Evolutionary conservation across 2,329 filamentous ascomycete genomes (phyloP).

Genomic region (Stemphylium vesicarium): DNA sequence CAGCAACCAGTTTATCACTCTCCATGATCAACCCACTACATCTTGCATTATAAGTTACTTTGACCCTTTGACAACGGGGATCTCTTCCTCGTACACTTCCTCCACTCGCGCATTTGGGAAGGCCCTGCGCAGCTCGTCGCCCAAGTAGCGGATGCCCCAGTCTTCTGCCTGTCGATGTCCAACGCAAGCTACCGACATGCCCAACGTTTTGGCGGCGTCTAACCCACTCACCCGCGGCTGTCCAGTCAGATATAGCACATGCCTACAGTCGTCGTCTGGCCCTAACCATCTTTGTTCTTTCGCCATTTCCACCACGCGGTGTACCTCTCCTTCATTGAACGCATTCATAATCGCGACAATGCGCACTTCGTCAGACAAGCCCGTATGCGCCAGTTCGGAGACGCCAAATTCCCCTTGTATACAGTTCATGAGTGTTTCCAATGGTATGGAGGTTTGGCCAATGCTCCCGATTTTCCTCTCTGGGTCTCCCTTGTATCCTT

Average conservation of each 20-base stretch:
- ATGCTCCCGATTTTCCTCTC: constrained; percentile 49
- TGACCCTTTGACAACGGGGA: constrained; percentile 7
- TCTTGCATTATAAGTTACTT: constrained; percentile 1
- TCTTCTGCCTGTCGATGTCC: constrained; percentile 49
- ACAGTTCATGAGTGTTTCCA: constrained; percentile 19
- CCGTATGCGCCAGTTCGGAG: constrained; percentile 33
- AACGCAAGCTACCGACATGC: constrained; percentile 48
- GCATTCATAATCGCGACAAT: constrained; percentile 51
- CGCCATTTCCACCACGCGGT: constrained; percentile 41
- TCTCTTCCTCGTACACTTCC: constrained; percentile 48
- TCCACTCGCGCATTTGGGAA: constrained; percentile 42
- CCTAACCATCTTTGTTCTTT: constrained; percentile 32
- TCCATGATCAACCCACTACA: background rate
- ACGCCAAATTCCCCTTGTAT: constrained; percentile 38
- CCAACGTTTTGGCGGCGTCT: constrained; percentile 37
- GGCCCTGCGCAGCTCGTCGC: constrained; percentile 29
- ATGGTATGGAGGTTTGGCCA: constrained; percentile 22
- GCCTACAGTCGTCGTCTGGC: constrained; percentile 26
- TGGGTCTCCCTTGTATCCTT: constrained; percentile 50
- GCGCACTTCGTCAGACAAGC: constrained; percentile 29
- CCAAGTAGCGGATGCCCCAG: constrained; percentile 50
- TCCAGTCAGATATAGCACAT: constrained; percentile 50
- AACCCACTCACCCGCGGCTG: constrained; percentile 44
- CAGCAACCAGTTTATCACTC: no score
- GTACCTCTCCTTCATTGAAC: constrained; percentile 47